These are phyloP conservation scores for Oryza meyeriana DNA, from an alignment of 176 grass and related monocot species.

Conservation along the genomic window DNA sequence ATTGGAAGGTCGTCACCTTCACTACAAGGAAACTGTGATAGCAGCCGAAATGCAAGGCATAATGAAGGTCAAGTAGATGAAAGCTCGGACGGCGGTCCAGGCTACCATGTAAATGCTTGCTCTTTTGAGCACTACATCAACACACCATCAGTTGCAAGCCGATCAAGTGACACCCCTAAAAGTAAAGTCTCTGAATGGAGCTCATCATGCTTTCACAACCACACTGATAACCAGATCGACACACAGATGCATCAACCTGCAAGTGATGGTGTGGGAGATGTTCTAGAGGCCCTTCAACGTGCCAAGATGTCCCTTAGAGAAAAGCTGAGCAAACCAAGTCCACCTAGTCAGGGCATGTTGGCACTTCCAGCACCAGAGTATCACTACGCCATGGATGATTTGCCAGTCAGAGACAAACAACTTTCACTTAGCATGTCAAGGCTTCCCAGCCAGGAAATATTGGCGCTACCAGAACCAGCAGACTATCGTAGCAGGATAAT, in stretches of 20 bases:
- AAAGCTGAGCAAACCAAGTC: slow-evolving; percentile 44
- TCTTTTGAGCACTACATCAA: slow-evolving; percentile 19
- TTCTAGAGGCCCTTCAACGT: slow-evolving; percentile 72
- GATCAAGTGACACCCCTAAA: slow-evolving; percentile 43
- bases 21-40: slow-evolving; percentile 24
- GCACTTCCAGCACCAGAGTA: slow-evolving; percentile 38
- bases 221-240: slow-evolving; percentile 48
- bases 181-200: slow-evolving; percentile 54
- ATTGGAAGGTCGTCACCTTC: slow-evolving; percentile 17
- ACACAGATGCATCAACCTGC: slow-evolving; percentile 38
- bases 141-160: slow-evolving; percentile 49
- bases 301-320: slow-evolving; percentile 77
- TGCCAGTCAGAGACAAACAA: slow-evolving; percentile 23
- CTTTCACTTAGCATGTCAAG: slow-evolving; percentile 29
- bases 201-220: slow-evolving; percentile 51
- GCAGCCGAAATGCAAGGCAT: slow-evolving; percentile 15
- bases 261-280: slow-evolving; percentile 51
- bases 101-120: slow-evolving; percentile 25
- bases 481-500: slow-evolving; percentile 20
- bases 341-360: slow-evolving; percentile 32
- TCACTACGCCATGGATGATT: slow-evolving; percentile 25
- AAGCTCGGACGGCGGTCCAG: slow-evolving; percentile 53
- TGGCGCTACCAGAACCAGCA: slow-evolving; percentile 25
- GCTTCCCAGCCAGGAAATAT: slow-evolving; percentile 30
- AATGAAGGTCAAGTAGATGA: slow-evolving; percentile 21